A percentile compares a stretch with the other conserved stretches of the same genome.
Conservation (phyloP, 352 stramenopile species). For the Phytophthora pluvialis region DNA sequence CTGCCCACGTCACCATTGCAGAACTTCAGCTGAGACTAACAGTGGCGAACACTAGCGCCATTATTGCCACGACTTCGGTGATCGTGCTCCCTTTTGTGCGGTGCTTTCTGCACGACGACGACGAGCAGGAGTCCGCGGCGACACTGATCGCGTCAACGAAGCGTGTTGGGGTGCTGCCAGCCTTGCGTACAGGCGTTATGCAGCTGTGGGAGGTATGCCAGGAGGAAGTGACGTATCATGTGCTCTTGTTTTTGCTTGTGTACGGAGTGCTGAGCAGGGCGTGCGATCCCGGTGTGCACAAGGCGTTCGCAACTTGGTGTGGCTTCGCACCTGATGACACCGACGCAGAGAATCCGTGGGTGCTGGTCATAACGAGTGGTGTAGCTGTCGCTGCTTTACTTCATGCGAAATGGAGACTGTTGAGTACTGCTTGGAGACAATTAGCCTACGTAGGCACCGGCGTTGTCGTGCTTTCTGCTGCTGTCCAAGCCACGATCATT, state of each 20-base stretch:
- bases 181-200: slow-evolving; percentile 31
- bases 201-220: slow-evolving; percentile 64
- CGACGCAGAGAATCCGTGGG: slow-evolving; percentile 8
- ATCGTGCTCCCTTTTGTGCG: slow-evolving; percentile 40
- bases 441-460: slow-evolving; percentile 38
- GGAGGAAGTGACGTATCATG: slow-evolving; percentile 58
- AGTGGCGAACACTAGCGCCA: slow-evolving; percentile 13
- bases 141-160: slow-evolving; percentile 31
- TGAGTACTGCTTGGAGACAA: slow-evolving; percentile 48
- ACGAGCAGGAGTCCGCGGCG: slow-evolving; percentile 17
- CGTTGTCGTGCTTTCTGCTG: slow-evolving; percentile 36
- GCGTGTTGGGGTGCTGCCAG: slow-evolving; percentile 23
- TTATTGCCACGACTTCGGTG: slow-evolving; percentile 14
- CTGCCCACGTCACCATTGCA: slow-evolving; percentile 38
- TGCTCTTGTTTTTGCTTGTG: slow-evolving; percentile 56
- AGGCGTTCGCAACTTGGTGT: slow-evolving; percentile 47
- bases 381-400: slow-evolving; percentile 43
- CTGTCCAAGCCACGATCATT: slow-evolving; percentile 43
- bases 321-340: slow-evolving; percentile 25
- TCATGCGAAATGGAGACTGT: slow-evolving; percentile 48
- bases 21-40: slow-evolving; percentile 30
- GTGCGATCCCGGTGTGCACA: slow-evolving; percentile 43
- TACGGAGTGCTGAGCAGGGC: slow-evolving; percentile 46
- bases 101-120: slow-evolving; percentile 49
- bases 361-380: slow-evolving; percentile 38